phyloP scores from a whole-genome alignment of 2,329 filamentous ascomycete genomes.

The Tolypocladium paradoxum region DNA sequence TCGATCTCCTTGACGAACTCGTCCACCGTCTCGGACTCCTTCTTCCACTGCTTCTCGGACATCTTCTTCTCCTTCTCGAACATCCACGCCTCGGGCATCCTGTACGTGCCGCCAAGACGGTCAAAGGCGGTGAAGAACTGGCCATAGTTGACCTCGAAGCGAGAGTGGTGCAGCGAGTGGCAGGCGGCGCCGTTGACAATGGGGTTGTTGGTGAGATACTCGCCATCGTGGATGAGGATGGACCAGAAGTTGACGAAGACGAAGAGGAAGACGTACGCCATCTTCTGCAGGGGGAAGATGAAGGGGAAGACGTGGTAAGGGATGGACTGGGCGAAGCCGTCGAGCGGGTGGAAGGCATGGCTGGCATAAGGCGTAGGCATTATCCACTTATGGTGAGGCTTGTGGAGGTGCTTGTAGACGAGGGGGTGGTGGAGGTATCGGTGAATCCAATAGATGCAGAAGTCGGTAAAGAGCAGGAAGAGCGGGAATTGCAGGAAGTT shows the following conservation, averaged over 20 bases:
- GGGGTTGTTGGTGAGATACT: conserved; percentile 85
- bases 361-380: conserved; percentile 92
- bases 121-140: conserved; percentile 94
- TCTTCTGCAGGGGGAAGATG: conserved; percentile 84
- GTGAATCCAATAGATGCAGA: conserved; percentile 86
- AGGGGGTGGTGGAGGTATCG: conserved; percentile 70
- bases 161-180: conserved; percentile 64
- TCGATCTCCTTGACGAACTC: conserved; percentile 62
- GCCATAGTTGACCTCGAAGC: conserved; percentile 63
- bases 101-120: conserved; percentile 75
- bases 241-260: conserved; percentile 95
- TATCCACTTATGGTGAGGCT: conserved; percentile 99
- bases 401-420: conserved; percentile 79
- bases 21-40: conserved; percentile 68
- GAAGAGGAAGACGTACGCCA: conserved; percentile 77
- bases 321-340: conserved; percentile 78
- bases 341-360: conserved; percentile 89
- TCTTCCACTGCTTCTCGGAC: conserved; percentile 67
- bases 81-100: conserved; percentile 73
- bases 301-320: conserved; percentile 93
- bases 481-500: conserved; percentile 74
- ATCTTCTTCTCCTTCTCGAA: conserved; percentile 82
- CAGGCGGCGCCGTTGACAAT: conserved; percentile 90
- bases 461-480: conserved; percentile 83
- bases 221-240: conserved; percentile 90